phyloP scores from a whole-genome alignment of 148 eudicot species.

The Dysphania ambrosioides region DNA sequence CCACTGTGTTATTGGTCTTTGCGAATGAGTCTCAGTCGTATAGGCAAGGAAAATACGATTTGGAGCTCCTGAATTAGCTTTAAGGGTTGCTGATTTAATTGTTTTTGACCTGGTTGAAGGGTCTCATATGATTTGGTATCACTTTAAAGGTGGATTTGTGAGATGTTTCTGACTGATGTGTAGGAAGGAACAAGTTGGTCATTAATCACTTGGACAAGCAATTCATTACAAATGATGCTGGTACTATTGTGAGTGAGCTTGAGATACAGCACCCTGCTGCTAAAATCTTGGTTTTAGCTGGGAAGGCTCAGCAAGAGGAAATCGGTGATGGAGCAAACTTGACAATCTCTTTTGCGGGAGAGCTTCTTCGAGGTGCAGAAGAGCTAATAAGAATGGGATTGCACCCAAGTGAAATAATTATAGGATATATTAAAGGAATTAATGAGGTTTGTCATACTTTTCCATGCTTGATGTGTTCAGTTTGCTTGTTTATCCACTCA shows the following conservation, averaged over 20 bases:
- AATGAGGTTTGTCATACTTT: constrained; percentile 49
- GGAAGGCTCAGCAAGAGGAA: constrained; percentile 93
- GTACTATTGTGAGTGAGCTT: constrained; percentile 85
- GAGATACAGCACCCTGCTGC: constrained; percentile 99
- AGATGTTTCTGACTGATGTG: constrained; percentile 13
- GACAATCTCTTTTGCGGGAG: constrained; percentile 90
- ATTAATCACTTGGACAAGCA: constrained; percentile 93
- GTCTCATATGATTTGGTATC: no score
- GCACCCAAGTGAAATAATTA: constrained; percentile 90
- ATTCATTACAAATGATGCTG: constrained; percentile 92
- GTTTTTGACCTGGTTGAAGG: not conserved
- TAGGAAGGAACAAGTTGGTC: constrained; percentile 94
- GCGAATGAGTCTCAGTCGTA: not conserved
- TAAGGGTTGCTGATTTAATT: not conserved
- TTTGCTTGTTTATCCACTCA: not conserved
- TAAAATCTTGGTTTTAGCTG: constrained; percentile 86
- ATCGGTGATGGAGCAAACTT: constrained; percentile 96
- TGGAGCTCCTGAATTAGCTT: not conserved
- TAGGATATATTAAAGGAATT: constrained; percentile 75
- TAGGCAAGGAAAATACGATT: not conserved
- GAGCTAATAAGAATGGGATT: constrained; percentile 95
- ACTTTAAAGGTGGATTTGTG: not conserved
- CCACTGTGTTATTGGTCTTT: not conserved
- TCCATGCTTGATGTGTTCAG: constrained; percentile 5
- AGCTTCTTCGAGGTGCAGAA: constrained; percentile 80